Base-by-base conservation (phyloP, 2,329 filamentous ascomycete species). In the Torrubiella hemipterigena region DNA sequence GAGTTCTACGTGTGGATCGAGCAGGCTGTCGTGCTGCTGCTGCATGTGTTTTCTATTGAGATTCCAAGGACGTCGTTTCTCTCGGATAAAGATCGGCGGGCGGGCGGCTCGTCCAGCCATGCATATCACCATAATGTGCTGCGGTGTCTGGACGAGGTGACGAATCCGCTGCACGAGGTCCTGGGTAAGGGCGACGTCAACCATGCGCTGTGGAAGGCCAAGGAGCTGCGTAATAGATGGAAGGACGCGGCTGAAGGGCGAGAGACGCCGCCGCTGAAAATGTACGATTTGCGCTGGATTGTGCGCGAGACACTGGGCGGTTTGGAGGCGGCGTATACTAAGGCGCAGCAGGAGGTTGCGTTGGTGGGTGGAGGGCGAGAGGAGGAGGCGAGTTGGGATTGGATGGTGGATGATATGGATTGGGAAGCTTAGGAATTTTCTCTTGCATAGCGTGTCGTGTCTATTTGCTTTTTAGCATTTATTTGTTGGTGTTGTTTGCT, bases 1-100 rank as follows among this genome's bases (percentile, higher is more conserved):
- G 80, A 85, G 46, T 84, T 78, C 50, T 84, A 84, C 55, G 72
- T 73, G 31, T 65, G 81, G 21, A 67, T 84, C 6, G 80, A 85
- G 54, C 71, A 80, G 18, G 77, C 77, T 0, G 60, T 84, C 7
- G 75, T 81, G 2, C 69, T 77, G 28, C 56, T 81, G 1, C 65
- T 81, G n/a, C 65, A 64, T 1, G 67, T 81, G 0, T 79, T 76
- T 36, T 73, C 69, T 7, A 61, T 81, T 5, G 47, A 50, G 1
- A 58, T 83, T 1, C 52, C 12, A 24, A 14, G 14, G 11, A 11
- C 22, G 22, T 14, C 22, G n/a, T n/a, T n/a, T n/a, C 59, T 0
- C 51, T 56, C 6, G 33, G 38, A 7, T 10, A 28, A 11, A 21
- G 27, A 34, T 39, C 21, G 20, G 33, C 13, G 17, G 24, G 33